A percentile compares a stretch with the other conserved stretches of the same genome.
phyloP scores from a whole-genome alignment of 208 protist genomes.

The Angomonas ambiguus region DNA sequence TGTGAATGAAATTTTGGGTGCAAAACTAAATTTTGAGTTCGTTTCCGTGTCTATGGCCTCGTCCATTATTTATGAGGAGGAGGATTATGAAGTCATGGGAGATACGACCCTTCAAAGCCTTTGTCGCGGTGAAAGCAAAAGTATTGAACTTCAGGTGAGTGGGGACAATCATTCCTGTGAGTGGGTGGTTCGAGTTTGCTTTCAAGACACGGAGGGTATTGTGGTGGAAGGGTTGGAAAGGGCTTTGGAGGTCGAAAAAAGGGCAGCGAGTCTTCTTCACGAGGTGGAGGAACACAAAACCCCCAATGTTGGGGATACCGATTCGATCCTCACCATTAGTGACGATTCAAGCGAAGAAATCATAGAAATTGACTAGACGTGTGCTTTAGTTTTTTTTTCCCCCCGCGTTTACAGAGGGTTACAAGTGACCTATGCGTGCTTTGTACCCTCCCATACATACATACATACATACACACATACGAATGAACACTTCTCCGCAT shows the following conservation, averaged over 20 bases:
- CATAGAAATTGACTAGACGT: slow-evolving; percentile 7
- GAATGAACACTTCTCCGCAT: too few relatives aligned
- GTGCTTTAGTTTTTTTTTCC: background rate
- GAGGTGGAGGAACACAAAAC: slow-evolving; percentile 5
- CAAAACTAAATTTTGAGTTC: slow-evolving; percentile 24
- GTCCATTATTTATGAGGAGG: slow-evolving; percentile 70
- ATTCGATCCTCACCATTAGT: background rate
- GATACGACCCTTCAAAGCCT: slow-evolving; percentile 20
- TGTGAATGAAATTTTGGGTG: slow-evolving; percentile 31
- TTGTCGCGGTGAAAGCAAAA: background rate
- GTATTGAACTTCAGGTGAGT: slow-evolving; percentile 38
- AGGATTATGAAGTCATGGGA: slow-evolving; percentile 63
- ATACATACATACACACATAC: too few relatives aligned
- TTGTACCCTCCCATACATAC: too few relatives aligned
- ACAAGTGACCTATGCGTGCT: too few relatives aligned
- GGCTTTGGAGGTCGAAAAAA: background rate
- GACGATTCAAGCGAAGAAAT: slow-evolving; percentile 15
- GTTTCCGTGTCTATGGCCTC: slow-evolving; percentile 40
- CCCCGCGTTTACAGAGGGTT: too few relatives aligned
- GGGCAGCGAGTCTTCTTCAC: background rate
- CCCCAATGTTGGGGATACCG: background rate
- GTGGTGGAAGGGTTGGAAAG: slow-evolving; percentile 1
- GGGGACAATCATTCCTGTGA: slow-evolving; percentile 55
- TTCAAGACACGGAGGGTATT: slow-evolving; percentile 11
- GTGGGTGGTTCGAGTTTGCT: slow-evolving; percentile 51